Base-by-base conservation (phyloP, 352 stramenopile species). In the Globisporangium solare region DNA sequence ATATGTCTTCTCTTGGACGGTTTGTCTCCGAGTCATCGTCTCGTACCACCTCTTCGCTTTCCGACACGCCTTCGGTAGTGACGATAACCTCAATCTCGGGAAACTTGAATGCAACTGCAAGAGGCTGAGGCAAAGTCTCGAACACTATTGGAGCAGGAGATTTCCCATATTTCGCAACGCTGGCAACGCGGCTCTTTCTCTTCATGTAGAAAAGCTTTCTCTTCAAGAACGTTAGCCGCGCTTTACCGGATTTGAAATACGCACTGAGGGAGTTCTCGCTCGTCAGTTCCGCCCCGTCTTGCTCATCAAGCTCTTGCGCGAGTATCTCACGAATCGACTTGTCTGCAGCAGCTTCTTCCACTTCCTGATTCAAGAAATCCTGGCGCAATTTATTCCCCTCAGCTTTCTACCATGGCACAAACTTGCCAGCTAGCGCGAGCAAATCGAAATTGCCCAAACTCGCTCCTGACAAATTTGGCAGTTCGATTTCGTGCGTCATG, bases 371-470 rank as follows among this genome's bases (percentile, higher is more conserved):
- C 14, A 91, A 48, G 43, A 87, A 87, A 2, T 79, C 68, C 14
- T 68, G 56, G 8, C 81, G 78, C 47, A 78, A 60, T n/a, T 71
- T 68, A 39, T 88, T 88, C 2, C 67, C 59, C 45, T 51, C 43
- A 15, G 67, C 56, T 40, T 52, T 62, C 81, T 79, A 91, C 81
- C 81, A 91, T 3, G 67, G 56, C 8, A 85, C 48, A 56, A 91
- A 91, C 41, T 71, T 67, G 0, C 55, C 61, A 0, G 79, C 73
- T 1, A 86, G 52, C n/a, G 63, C 46, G 10, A 83, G 61, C 40
- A 87, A 60, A 48, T 86, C 76, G 13, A 70, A 70, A 35, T 71
- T 62, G 10, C 84, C 66, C 17, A 86, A 18, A 47, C 50, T 66
- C 7, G 54, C 68, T 4, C 65, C 60, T 18, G 64, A 70, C 0